Evolutionary conservation across 805 yeast genomes (phyloP).

Genomic region (Starmerella tilneyi): DNA sequence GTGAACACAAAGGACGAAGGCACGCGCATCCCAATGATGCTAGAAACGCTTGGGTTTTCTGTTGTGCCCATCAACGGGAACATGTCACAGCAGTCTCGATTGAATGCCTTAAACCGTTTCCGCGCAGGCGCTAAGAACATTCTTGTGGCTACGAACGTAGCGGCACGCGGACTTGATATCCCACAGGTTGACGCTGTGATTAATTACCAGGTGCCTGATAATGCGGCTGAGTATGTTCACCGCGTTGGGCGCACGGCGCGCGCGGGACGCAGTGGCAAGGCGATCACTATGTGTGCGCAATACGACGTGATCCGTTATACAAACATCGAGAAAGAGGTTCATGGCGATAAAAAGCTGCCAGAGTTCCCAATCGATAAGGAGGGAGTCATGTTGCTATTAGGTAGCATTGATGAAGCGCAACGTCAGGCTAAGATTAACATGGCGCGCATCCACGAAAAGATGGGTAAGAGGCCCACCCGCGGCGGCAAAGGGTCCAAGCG

Average conservation of each 20-base stretch:
- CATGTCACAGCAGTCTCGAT: conserved; percentile 78
- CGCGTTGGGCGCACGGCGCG: conserved; percentile 95
- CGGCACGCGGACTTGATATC: conserved; percentile 92
- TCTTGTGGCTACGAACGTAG: conserved; percentile 88
- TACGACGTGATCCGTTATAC: conserved; percentile 83
- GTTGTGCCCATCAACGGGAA: conserved; percentile 95
- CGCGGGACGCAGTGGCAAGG: conserved; percentile 90
- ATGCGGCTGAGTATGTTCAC: conserved; percentile 82
- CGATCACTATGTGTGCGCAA: conserved; percentile 82
- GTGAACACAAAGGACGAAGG: conserved; percentile 94
- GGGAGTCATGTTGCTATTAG: conserved; percentile 65
- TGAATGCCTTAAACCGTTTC: conserved; percentile 60
- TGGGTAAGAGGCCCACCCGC: conserved; percentile 27
- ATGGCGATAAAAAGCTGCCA: conserved; percentile 56
- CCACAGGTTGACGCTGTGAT: conserved; percentile 89
- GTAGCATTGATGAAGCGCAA: conserved; percentile 82
- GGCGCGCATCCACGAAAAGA: conserved; percentile 51
- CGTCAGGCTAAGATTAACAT: conserved; percentile 78
- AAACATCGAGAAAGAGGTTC: conserved; percentile 79
- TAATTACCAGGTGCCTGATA: conserved; percentile 89
- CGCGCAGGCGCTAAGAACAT: conserved; percentile 42
- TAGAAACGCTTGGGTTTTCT: conserved; percentile 70
- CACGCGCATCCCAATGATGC: conserved; percentile 74
- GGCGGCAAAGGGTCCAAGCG: conserved; percentile 35
- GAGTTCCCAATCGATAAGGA: conserved; percentile 72